A percentile compares a stretch with the other conserved stretches of the same genome.
Evolutionary conservation across 805 yeast species (phyloP).

Genomic region (Candida corydali): DNA sequence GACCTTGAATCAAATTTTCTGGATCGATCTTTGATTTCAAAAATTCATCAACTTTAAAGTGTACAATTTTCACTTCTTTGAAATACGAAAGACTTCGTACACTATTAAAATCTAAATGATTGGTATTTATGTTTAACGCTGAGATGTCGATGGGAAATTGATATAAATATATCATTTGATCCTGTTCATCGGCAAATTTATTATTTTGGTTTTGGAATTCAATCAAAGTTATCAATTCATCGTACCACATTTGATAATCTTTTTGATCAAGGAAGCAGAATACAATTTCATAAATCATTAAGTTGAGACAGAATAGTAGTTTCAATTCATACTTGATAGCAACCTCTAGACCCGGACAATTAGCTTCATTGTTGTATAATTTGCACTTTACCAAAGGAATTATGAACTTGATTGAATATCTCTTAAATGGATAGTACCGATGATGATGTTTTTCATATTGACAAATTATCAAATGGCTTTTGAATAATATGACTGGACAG

Average conservation of each 20-base stretch:
- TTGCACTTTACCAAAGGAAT: conserved; percentile 42
- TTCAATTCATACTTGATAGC: conserved; percentile 33
- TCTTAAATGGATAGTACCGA: conserved; percentile 6
- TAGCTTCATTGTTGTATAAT: conserved; percentile 18
- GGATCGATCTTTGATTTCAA: too few relatives aligned
- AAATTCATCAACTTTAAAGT: not conserved
- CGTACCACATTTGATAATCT: conserved; percentile 43
- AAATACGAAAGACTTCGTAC: conserved; percentile 13
- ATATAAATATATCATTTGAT: conserved; percentile 6
- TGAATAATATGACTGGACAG: conserved; percentile 42
- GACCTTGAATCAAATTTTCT: too few relatives aligned
- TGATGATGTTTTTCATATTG: conserved; percentile 11
- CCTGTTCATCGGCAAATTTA: conserved; percentile 14
- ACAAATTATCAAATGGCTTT: conserved; percentile 44
- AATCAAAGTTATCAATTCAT: conserved; percentile 18
- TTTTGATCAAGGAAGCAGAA: conserved; percentile 23
- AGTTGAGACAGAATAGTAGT: conserved; percentile 42
- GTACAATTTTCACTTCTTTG: conserved; percentile 3
- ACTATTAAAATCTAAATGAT: conserved; percentile 1
- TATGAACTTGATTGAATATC: conserved; percentile 38
- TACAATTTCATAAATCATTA: conserved; percentile 42
- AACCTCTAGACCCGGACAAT: conserved; percentile 24
- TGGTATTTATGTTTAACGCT: conserved; percentile 17
- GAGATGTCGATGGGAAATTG: conserved; percentile 13
- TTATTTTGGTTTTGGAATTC: conserved; percentile 20